Conservation (phyloP, 2,329 filamentous ascomycete genomes). For the Madurella mycetomatis region DNA sequence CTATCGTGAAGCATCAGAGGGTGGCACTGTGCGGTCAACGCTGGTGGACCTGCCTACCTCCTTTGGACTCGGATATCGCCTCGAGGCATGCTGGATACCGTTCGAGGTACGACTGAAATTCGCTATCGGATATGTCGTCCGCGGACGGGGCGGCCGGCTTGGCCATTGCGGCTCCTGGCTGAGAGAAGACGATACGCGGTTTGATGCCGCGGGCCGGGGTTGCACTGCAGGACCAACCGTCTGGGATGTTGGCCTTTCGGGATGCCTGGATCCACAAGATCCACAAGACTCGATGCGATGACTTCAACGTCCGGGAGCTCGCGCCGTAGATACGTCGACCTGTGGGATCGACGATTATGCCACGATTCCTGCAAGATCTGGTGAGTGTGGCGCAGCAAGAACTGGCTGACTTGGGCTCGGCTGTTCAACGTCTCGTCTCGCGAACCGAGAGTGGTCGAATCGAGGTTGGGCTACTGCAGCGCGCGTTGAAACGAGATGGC, state of each 20-base stretch:
- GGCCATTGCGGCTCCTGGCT: constrained; percentile 32
- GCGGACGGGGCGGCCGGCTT: constrained; percentile 22
- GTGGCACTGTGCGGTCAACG: neutral
- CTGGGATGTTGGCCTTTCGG: constrained; percentile 1
- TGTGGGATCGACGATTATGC: neutral
- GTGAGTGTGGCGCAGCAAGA: neutral
- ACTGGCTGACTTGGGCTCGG: constrained; percentile 1
- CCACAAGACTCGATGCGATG: constrained; percentile 14
- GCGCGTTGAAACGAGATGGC: neutral
- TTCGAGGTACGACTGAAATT: constrained; percentile 26
- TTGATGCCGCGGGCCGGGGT: constrained; percentile 13
- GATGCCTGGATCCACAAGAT: neutral
- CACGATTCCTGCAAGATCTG: neutral
- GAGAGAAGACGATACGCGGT: neutral
- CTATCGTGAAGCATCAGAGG: constrained; percentile 29
- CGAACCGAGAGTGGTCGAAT: neutral
- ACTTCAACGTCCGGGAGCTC: constrained; percentile 19
- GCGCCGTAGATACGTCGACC: constrained; percentile 20
- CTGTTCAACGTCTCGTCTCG: neutral
- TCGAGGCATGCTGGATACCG: constrained; percentile 29
- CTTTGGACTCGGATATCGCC: constrained; percentile 42
- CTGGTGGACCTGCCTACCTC: constrained; percentile 32
- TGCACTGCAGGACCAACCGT: constrained; percentile 14
- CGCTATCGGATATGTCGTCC: constrained; percentile 26
- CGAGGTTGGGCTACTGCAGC: neutral